These are phyloP conservation scores for Coemansia sp. DNA, from an alignment of 192 early-diverging fungal species.

Conservation along the genomic window DNA sequence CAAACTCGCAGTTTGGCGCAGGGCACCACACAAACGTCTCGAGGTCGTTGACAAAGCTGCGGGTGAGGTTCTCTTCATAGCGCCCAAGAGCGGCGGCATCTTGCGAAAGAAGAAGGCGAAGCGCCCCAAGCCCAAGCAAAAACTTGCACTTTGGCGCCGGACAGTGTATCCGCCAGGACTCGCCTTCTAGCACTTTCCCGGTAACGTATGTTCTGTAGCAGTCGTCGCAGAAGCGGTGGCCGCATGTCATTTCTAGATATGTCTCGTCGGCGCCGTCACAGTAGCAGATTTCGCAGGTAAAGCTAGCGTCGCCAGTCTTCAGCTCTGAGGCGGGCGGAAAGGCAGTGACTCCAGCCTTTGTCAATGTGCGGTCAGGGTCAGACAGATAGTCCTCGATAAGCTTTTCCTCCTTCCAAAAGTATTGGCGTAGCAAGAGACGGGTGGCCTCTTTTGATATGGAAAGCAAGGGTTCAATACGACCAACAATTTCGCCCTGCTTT, in stretches of 20 bases:
- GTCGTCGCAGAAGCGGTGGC: conserved; percentile 82
- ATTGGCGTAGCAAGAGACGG: conserved; percentile 42
- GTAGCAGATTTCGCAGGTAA: conserved; percentile 92
- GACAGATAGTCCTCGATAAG: conserved; percentile 46
- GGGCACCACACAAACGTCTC: conserved; percentile 89
- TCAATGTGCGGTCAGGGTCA: conserved; percentile 36
- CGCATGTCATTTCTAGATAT: conserved; percentile 74
- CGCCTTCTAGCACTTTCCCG: conserved; percentile 85
- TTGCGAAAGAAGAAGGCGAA: conserved; percentile 65
- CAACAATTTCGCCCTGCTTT: conserved; percentile 34
- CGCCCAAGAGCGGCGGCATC: conserved; percentile 53
- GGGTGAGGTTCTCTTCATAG: conserved; percentile 66
- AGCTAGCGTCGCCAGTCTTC: conserved; percentile 41
- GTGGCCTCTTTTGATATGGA: conserved; percentile 36
- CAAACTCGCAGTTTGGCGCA: conserved; percentile 92
- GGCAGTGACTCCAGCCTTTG: conserved; percentile 26
- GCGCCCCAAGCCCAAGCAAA: conserved; percentile 80
- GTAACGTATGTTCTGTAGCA: conserved; percentile 86
- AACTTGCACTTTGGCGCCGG: conserved; percentile 71
- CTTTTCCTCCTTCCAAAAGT: conserved; percentile 48
- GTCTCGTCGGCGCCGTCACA: conserved; percentile 41
- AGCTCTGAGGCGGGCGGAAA: conserved; percentile 17
- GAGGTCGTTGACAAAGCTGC: conserved; percentile 91
- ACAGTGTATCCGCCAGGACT: conserved; percentile 85
- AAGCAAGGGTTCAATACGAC: conserved; percentile 39